These are phyloP conservation scores for Streptanthus diversifolius DNA, from an alignment of 345 rosid species.

Conservation along the genomic window DNA sequence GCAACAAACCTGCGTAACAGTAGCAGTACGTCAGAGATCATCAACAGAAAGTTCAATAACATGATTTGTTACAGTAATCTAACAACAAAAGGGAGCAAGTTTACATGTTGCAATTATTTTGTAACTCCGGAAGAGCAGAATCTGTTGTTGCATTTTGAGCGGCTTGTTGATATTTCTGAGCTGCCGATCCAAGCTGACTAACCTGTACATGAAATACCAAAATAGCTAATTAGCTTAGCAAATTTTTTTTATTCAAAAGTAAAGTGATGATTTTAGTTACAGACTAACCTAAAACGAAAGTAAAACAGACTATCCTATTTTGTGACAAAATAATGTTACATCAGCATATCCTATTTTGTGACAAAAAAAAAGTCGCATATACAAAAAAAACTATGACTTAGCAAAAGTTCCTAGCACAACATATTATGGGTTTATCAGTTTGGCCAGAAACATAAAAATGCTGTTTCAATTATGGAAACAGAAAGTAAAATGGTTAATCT, in stretches of 20 bases:
- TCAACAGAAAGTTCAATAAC: not conserved
- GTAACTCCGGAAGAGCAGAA: slow-evolving; percentile 74
- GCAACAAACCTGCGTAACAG: slow-evolving; percentile 72
- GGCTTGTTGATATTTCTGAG: slow-evolving; percentile 87
- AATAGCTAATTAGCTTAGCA: not conserved
- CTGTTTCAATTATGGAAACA: not conserved
- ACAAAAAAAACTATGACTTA: not conserved
- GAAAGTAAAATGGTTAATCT: not conserved
- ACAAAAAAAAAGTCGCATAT: not conserved
- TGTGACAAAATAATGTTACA: not conserved
- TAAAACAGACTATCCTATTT: not conserved
- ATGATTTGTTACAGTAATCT: not conserved
- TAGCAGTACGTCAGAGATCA: slow-evolving; percentile 17
- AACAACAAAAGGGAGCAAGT: not conserved
- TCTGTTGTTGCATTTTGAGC: slow-evolving; percentile 78
- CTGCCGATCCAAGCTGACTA: slow-evolving; percentile 82
- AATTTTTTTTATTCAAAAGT: not conserved
- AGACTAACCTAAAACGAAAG: not conserved
- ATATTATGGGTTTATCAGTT: not conserved
- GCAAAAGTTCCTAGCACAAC: not conserved
- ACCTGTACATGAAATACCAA: slow-evolving; percentile 46
- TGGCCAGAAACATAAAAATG: not conserved
- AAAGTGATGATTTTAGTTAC: not conserved
- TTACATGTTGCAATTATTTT: slow-evolving; percentile 86
- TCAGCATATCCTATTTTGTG: not conserved